Conservation (phyloP, 331 rosid genomes). For the Arachis monticola region DNA sequence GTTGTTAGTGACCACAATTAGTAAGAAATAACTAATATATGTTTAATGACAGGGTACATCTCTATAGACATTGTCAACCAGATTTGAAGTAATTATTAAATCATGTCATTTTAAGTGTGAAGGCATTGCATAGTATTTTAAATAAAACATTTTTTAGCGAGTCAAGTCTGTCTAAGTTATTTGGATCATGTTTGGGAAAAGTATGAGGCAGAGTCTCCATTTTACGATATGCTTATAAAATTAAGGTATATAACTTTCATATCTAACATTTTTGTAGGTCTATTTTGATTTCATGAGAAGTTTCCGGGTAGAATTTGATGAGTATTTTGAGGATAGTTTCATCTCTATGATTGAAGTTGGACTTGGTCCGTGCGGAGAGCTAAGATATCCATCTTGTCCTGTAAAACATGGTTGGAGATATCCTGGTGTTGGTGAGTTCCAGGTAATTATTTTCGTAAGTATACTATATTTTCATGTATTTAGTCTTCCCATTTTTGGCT, state of each 20-base stretch:
- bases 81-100: constrained; percentile 27
- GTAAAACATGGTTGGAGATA: constrained; percentile 99
- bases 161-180: constrained; percentile 26
- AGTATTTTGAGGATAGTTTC: constrained; percentile 72
- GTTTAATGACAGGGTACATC: constrained; percentile 24
- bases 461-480: constrained; percentile 26
- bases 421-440: constrained; percentile 98
- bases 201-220: constrained; percentile 4
- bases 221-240: constrained; percentile 35
- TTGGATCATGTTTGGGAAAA: constrained; percentile 3
- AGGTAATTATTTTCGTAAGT: constrained; percentile 59
- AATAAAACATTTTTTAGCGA: constrained; percentile 13
- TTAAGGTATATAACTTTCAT: constrained; percentile 28
- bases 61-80: constrained; percentile 1
- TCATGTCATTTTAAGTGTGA: constrained; percentile 18
- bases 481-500: constrained; percentile 28
- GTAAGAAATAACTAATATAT: constrained; percentile 10
- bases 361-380: constrained; percentile 96
- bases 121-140: constrained; percentile 39
- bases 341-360: constrained; percentile 92
- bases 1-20: constrained; percentile 23
- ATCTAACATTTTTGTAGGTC: constrained; percentile 61
- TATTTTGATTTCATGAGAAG: constrained; percentile 99
- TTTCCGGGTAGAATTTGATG: constrained; percentile 90
- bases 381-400: constrained; percentile 88